phyloP scores from a whole-genome alignment of 2,329 filamentous ascomycete genomes.

The Westerdykella sp. region DNA sequence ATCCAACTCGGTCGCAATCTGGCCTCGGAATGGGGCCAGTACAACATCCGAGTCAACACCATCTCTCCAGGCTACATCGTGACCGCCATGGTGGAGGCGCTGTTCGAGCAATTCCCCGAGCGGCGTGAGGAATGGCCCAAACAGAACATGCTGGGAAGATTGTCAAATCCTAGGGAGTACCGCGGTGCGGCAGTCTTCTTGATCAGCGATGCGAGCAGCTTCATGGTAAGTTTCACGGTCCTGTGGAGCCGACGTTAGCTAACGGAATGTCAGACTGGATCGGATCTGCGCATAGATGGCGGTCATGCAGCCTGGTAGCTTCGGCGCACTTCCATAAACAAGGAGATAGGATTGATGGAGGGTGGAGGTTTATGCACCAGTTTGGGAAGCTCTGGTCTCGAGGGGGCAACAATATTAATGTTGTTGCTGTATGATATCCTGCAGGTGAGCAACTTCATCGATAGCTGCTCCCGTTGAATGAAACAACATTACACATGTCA shows the following conservation, averaged over 20 bases:
- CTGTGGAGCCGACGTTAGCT: constrained; percentile 1
- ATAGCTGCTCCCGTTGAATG: neutral
- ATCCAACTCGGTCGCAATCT: constrained; percentile 65
- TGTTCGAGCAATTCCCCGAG: constrained; percentile 72
- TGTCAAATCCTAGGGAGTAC: constrained; percentile 34
- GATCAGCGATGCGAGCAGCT: constrained; percentile 37
- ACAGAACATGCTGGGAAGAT: constrained; percentile 70
- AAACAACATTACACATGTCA: too few relatives aligned
- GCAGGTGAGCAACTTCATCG: neutral
- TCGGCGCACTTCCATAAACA: neutral
- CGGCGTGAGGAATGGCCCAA: constrained; percentile 62
- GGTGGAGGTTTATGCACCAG: neutral
- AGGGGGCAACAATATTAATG: neutral
- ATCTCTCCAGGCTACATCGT: constrained; percentile 75
- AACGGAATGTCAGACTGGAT: constrained; percentile 22
- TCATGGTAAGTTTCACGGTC: constrained; percentile 25
- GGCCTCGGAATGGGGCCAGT: constrained; percentile 64
- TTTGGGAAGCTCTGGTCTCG: neutral
- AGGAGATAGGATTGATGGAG: neutral
- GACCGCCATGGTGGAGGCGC: constrained; percentile 73
- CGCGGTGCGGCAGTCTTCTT: constrained; percentile 36
- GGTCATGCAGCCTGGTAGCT: constrained; percentile 34
- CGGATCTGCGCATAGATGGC: constrained; percentile 36
- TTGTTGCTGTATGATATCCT: neutral
- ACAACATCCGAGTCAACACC: constrained; percentile 74